phyloP scores from a whole-genome alignment of 345 rosid species.

The Draba incana region DNA sequence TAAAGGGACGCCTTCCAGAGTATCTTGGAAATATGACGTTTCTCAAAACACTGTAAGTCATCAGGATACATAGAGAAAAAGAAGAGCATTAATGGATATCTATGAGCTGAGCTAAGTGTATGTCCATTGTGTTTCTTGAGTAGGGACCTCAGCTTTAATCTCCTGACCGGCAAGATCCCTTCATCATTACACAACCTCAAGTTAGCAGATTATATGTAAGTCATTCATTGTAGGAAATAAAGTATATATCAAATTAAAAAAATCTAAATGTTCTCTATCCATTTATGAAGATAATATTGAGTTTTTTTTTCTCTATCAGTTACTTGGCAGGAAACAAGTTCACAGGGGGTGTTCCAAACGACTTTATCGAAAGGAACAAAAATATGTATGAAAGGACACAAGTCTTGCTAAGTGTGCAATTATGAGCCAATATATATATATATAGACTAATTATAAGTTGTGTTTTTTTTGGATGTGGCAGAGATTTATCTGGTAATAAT shows the following conservation, averaged over 20 bases:
- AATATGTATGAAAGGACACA: not conserved
- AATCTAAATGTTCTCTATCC: not conserved
- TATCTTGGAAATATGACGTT: constrained; percentile 4
- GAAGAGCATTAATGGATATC: not conserved
- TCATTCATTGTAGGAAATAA: too few species aligned
- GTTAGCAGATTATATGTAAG: constrained; percentile 3
- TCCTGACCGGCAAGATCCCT: not conserved
- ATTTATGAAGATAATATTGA: not conserved
- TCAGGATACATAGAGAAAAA: not conserved
- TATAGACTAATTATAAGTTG: not conserved
- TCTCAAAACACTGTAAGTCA: constrained; percentile 8
- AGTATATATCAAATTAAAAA: not conserved
- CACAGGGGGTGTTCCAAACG: not conserved
- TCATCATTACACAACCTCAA: constrained; percentile 6
- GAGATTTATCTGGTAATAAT: not conserved
- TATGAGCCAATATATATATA: not conserved
- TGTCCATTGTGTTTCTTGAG: not conserved
- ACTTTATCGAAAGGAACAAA: not conserved
- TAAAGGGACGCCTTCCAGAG: not conserved
- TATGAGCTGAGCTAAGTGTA: not conserved
- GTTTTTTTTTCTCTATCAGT: not conserved
- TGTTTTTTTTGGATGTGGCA: not conserved
- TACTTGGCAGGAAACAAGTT: constrained; percentile 1
- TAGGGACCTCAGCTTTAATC: constrained; percentile 12
- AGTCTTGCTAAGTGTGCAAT: not conserved